Evolutionary conservation across 495 filamentous ascomycete species (phyloP).

Genomic region (Gamarada debralockiae): DNA sequence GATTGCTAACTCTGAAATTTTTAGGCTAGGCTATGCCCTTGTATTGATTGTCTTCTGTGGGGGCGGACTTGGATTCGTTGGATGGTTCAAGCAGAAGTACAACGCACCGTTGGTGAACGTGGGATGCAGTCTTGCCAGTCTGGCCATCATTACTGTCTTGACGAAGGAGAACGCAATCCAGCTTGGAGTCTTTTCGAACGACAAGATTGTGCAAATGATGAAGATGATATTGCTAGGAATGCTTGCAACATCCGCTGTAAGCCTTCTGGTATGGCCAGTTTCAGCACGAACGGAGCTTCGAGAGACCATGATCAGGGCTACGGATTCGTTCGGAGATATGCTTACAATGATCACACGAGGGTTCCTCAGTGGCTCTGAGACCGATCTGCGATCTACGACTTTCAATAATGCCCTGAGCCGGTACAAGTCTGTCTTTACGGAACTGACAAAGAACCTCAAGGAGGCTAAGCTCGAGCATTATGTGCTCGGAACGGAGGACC

Average conservation of each 20-base stretch:
- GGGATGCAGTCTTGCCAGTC: conserved; percentile 82
- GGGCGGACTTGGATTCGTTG: conserved; percentile 83
- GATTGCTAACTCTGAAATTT: too few species aligned
- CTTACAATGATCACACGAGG: conserved; percentile 76
- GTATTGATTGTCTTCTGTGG: conserved; percentile 86
- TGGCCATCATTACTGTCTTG: conserved; percentile 86
- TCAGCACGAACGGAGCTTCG: conserved; percentile 75
- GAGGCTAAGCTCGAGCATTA: conserved; percentile 93
- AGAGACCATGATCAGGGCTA: conserved; percentile 69
- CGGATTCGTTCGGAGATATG: conserved; percentile 75
- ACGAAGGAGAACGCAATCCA: conserved; percentile 92
- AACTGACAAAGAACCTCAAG: conserved; percentile 73
- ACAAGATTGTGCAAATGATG: conserved; percentile 81
- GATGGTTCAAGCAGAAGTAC: conserved; percentile 87
- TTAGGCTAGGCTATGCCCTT: conserved; percentile 60
- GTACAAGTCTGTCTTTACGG: conserved; percentile 65
- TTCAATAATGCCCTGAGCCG: conserved; percentile 63
- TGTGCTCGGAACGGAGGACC: conserved; percentile 72
- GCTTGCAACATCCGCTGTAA: conserved; percentile 67
- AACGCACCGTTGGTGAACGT: conserved; percentile 87
- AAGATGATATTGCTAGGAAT: conserved; percentile 92
- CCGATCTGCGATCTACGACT: conserved; percentile 59
- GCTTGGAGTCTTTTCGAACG: conserved; percentile 69
- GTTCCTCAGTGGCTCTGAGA: conserved; percentile 82
- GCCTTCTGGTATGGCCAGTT: conserved; percentile 73